A percentile compares a stretch with the other conserved stretches of the same genome.
These are phyloP conservation scores for Mucor mucedo DNA, from an alignment of 371 early-diverging fungal species.

Conservation along the genomic window DNA sequence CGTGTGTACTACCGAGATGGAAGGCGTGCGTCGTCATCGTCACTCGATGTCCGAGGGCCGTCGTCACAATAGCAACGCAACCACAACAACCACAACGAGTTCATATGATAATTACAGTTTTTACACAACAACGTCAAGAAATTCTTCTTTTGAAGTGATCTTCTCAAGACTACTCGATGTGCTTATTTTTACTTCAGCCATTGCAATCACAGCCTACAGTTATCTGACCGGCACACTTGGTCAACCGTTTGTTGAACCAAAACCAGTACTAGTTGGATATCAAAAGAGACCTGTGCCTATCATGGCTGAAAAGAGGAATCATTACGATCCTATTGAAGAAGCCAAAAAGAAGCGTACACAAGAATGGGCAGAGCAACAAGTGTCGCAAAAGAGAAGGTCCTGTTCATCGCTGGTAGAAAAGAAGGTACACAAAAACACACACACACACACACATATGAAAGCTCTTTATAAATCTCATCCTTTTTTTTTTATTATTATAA, in stretches of 20 bases:
- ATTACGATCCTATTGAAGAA: conserved; percentile 18
- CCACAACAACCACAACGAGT: background rate
- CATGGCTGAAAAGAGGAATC: background rate
- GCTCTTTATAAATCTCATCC: background rate
- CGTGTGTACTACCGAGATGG: conserved; percentile 20
- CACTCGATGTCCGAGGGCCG: conserved; percentile 3
- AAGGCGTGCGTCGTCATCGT: background rate
- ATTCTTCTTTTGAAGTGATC: conserved; percentile 33
- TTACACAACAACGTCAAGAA: conserved; percentile 16
- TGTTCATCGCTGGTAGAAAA: conserved; percentile 8
- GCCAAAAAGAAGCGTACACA: conserved; percentile 26
- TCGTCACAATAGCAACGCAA: conserved; percentile 10
- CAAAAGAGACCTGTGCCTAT: background rate
- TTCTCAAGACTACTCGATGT: conserved; percentile 45
- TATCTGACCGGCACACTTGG: conserved; percentile 41
- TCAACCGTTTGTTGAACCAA: conserved; percentile 12
- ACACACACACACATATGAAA: background rate
- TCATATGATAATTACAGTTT: conserved; percentile 10
- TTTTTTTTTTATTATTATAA: conserved; percentile 1
- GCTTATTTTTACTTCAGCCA: conserved; percentile 52
- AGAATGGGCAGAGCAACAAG: conserved; percentile 29
- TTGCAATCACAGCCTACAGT: conserved; percentile 47
- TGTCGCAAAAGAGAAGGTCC: conserved; percentile 18
- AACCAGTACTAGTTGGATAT: background rate
- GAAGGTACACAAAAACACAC: conserved; percentile 10